Conservation (phyloP, 2,329 filamentous ascomycete species). For the Epichloe brachyelytri region DNA sequence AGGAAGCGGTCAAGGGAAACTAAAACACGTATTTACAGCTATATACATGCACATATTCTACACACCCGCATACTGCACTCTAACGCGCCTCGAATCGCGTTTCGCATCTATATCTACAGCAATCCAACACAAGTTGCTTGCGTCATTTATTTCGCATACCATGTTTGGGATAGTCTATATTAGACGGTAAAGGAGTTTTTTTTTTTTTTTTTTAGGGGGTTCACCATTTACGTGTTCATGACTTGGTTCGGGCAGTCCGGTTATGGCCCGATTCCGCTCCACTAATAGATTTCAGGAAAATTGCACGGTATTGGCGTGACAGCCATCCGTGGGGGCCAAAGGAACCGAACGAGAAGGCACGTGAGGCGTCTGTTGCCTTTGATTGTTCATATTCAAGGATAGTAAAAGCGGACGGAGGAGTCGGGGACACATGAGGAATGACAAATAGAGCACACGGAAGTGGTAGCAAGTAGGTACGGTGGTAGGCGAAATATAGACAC, state of each 20-base stretch:
- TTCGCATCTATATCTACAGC: background rate
- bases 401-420: too few relatives aligned
- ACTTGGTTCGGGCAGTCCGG: background rate
- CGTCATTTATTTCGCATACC: background rate
- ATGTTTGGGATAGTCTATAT: background rate
- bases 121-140: background rate
- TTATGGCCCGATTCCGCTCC: background rate
- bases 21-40: background rate
- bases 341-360: too few relatives aligned
- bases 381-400: too few relatives aligned
- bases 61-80: background rate
- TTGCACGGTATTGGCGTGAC: too few relatives aligned
- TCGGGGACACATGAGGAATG: too few relatives aligned
- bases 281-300: background rate
- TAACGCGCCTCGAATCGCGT: background rate
- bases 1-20: constrained; percentile 1
- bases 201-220: background rate
- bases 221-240: background rate
- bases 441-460: too few relatives aligned
- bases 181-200: constrained; percentile 5
- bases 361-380: too few relatives aligned
- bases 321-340: too few relatives aligned
- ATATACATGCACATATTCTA: background rate
- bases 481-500: too few relatives aligned
- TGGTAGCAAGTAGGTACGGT: too few relatives aligned